Percentiles rank a stretch among this genome's conserved stretches.
Conservation (phyloP, 176 grass and related monocot genomes). For the Avena sativa region DNA sequence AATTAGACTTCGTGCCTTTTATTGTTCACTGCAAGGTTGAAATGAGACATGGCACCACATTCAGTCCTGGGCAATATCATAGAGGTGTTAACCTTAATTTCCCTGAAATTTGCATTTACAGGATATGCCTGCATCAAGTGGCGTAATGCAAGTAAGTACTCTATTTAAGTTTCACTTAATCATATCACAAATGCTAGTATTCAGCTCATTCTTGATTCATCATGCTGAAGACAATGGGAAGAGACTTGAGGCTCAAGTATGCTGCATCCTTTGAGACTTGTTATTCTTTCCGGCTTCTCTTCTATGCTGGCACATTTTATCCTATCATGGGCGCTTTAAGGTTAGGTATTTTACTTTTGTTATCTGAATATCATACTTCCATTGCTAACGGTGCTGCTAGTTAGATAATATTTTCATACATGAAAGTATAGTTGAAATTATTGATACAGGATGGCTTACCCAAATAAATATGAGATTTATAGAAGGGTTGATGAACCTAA, state of each 20-base stretch:
- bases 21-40: neutral
- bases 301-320: constrained; percentile 83
- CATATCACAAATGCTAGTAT: neutral
- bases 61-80: constrained; percentile 3
- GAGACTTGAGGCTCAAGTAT: constrained; percentile 90
- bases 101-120: constrained; percentile 54
- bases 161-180: constrained; percentile 32
- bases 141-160: constrained; percentile 89
- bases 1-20: neutral
- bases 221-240: constrained; percentile 85
- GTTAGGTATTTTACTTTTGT: constrained; percentile 42
- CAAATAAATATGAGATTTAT: constrained; percentile 81
- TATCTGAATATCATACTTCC: constrained; percentile 1
- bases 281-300: constrained; percentile 90
- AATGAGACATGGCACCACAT: constrained; percentile 34
- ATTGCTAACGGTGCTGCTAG: constrained; percentile 17
- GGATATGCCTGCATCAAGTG: constrained; percentile 97
- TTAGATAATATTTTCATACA: constrained; percentile 13
- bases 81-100: constrained; percentile 29
- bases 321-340: constrained; percentile 97
- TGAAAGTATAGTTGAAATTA: constrained; percentile 39
- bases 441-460: constrained; percentile 84
- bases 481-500: constrained; percentile 73
- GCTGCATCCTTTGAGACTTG: constrained; percentile 93
- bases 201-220: constrained; percentile 39